phyloP scores from a whole-genome alignment of 805 yeast species.

The Cyberlindnera samutprakarnensis region DNA sequence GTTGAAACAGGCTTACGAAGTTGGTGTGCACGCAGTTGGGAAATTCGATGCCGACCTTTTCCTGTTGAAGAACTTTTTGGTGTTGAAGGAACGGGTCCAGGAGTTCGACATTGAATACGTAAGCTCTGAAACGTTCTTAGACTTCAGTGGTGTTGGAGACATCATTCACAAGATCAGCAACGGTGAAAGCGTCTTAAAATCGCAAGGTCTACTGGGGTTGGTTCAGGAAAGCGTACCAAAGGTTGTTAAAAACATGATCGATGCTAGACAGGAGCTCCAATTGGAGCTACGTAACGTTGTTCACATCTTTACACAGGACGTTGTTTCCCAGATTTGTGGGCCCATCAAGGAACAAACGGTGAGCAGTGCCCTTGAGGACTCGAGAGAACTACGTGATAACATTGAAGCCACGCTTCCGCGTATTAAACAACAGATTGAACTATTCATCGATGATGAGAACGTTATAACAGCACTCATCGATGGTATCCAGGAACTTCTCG shows the following conservation, averaged over 20 bases:
- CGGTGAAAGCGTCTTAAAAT: conserved; percentile 19
- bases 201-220: conserved; percentile 31
- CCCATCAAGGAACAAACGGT: conserved; percentile 29
- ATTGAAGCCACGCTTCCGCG: conserved; percentile 51
- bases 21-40: conserved; percentile 41
- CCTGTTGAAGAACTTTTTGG: conserved; percentile 61
- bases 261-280: conserved; percentile 68
- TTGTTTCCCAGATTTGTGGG: conserved; percentile 39
- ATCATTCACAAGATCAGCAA: conserved; percentile 36
- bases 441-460: conserved; percentile 49
- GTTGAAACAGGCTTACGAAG: conserved; percentile 44
- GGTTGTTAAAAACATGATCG: conserved; percentile 75
- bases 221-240: conserved; percentile 70
- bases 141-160: conserved; percentile 67
- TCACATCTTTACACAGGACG: conserved; percentile 49
- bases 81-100: conserved; percentile 60
- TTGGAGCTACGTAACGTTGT: conserved; percentile 65
- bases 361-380: conserved; percentile 25
- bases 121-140: conserved; percentile 65
- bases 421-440: conserved; percentile 40
- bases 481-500: conserved; percentile 56
- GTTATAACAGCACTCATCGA: conserved; percentile 48
- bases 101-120: conserved; percentile 76
- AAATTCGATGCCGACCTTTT: conserved; percentile 54
- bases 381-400: conserved; percentile 37